Evolutionary conservation across 352 stramenopile species (phyloP), one percentile per base, ranked within the genome.

Genomic region (Pythium angustatum): DNA sequence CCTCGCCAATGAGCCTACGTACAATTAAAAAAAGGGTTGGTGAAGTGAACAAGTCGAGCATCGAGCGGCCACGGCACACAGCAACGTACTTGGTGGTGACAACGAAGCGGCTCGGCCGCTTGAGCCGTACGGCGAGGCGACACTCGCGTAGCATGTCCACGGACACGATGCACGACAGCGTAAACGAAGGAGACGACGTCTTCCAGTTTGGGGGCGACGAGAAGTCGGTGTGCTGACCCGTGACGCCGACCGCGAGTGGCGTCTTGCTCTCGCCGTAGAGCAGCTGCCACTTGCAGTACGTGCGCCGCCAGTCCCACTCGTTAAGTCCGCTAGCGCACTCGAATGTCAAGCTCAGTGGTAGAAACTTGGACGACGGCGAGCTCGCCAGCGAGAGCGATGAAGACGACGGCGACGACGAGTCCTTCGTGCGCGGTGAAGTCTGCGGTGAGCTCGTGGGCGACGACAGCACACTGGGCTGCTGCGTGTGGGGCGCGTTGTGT

Each of bases 221-320:
- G 5, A 28, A n/a, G 54, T 64, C 54, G 0, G 36, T 21, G 40
- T 64, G 47, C 22, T 60, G 36, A 2, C 21, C 28, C 31, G 62
- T 69, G 10, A 53, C 40, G 9, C 55, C 55, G 1, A 31, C 40
- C 9, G 49, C 62, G 21, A 69, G 36, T 17, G 55, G 48, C n/a
- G 54, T 50, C 3, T n/a, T 52, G 36, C 30, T 55, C 21, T 48
- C 24, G 7, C 47, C 47, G 55, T 69, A 61, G 5, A 64, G 31
- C 5, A 70, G 31, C 41, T 65, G 28, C 63, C 63, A 70, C 56
- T 70, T 70, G 63, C 63, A 70, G 49, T 70, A 70, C 28, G 49
- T 57, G 21, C 45, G 48, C 15, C 52, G 57, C 62, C 63, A 70
- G 41, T 70, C 56, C 63, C 51, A 64, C 19, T 56, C 55, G n/a